These are phyloP conservation scores for Alternaria ethzedia DNA, from an alignment of 2,329 filamentous ascomycete genomes.

Conservation along the genomic window DNA sequence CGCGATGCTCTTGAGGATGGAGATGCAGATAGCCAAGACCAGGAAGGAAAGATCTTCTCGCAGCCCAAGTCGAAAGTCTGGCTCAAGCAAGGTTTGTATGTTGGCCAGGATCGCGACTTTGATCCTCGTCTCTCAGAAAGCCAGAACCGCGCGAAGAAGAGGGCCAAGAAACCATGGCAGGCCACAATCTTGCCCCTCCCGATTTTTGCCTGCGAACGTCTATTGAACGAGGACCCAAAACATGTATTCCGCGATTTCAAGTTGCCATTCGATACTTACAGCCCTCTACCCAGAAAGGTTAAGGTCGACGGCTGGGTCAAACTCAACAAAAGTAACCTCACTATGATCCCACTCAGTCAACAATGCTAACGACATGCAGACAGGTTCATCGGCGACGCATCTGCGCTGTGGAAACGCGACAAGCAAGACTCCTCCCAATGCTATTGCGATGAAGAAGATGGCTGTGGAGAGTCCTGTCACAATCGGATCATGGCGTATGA, in stretches of 20 bases:
- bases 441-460: conserved; percentile 63
- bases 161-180: conserved; percentile 46
- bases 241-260: conserved; percentile 74
- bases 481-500: conserved; percentile 98
- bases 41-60: conserved; percentile 26
- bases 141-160: conserved; percentile 48
- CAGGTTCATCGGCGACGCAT: conserved; percentile 86
- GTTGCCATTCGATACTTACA: conserved; percentile 88
- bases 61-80: conserved; percentile 71
- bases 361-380: conserved; percentile 60
- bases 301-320: conserved; percentile 94
- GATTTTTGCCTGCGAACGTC: conserved; percentile 76
- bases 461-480: conserved; percentile 88
- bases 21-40: conserved; percentile 18
- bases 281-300: conserved; percentile 82
- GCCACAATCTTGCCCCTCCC: conserved; percentile 73
- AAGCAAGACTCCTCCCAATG: conserved; percentile 76
- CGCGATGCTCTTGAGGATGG: conserved; percentile 27
- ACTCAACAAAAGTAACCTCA: conserved; percentile 80
- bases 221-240: conserved; percentile 65
- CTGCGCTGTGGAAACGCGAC: conserved; percentile 80
- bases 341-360: conserved; percentile 1
- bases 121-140: conserved; percentile 56
- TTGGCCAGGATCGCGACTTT: conserved; percentile 70
- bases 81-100: conserved; percentile 82